Percentiles rank a stretch among this genome's conserved stretches.
Conservation (phyloP, 2,329 filamentous ascomycete genomes). For the Grosmannia serpens region DNA sequence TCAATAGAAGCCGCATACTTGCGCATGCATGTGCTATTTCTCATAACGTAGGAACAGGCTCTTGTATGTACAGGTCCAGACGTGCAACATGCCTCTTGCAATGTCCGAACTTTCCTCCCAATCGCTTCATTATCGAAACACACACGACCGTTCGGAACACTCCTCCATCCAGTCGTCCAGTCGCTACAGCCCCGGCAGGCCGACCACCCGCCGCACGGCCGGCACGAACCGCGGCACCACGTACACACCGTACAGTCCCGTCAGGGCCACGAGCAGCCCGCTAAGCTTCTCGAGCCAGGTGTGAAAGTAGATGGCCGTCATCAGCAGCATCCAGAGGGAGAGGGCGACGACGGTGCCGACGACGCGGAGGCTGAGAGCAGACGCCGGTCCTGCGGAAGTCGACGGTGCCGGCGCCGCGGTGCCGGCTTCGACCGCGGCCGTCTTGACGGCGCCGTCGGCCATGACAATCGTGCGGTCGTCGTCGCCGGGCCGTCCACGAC, state of each 20-base stretch:
- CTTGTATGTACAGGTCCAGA: no score
- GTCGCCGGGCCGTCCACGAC: conserved; percentile 18
- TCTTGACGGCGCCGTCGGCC: conserved; percentile 53
- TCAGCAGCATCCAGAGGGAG: conserved; percentile 91
- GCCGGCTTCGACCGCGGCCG: conserved; percentile 37
- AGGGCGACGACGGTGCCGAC: conserved; percentile 54
- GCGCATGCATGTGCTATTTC: no score
- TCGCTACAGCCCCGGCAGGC: conserved; percentile 37
- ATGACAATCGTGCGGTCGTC: conserved; percentile 59
- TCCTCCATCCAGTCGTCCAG: neutral
- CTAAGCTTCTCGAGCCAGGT: conserved; percentile 91
- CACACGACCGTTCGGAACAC: neutral
- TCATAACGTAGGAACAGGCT: no score
- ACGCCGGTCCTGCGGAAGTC: neutral
- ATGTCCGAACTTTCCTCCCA: no score
- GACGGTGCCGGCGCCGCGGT: conserved; percentile 14
- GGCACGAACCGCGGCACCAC: conserved; percentile 40
- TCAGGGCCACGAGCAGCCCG: conserved; percentile 36
- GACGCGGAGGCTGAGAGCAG: conserved; percentile 25
- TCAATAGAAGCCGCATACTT: no score
- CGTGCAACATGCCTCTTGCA: no score
- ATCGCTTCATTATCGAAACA: no score
- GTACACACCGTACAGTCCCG: conserved; percentile 38
- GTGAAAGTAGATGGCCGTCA: conserved; percentile 98
- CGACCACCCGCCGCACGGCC: conserved; percentile 30